Evolutionary conservation across 805 yeast genomes (phyloP).

Genomic region (Saturnispora quitensis): DNA sequence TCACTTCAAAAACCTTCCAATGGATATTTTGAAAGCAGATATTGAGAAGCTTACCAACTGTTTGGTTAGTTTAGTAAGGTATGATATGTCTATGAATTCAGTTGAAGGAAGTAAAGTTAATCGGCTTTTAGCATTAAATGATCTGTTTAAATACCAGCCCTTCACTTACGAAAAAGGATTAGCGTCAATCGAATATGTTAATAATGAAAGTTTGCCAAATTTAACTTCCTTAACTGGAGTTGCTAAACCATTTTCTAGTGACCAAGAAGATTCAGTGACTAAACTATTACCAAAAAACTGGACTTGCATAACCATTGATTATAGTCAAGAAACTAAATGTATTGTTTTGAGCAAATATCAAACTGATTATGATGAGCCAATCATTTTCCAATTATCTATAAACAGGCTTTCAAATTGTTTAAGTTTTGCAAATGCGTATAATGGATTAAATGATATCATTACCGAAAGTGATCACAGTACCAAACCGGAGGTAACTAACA

Average conservation of each 20-base stretch:
- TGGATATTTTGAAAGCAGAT: slow-evolving; percentile 5
- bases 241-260: no score
- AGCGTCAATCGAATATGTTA: slow-evolving; percentile 15
- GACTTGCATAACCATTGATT: slow-evolving; percentile 53
- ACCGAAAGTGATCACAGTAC: slow-evolving; percentile 54
- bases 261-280: slow-evolving; percentile 1
- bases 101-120: neutral
- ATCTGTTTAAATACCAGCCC: slow-evolving; percentile 6
- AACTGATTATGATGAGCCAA: slow-evolving; percentile 19
- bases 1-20: neutral
- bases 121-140: slow-evolving; percentile 1
- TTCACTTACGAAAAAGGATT: slow-evolving; percentile 13
- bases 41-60: slow-evolving; percentile 10
- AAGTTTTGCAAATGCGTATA: slow-evolving; percentile 37
- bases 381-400: slow-evolving; percentile 48
- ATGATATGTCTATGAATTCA: neutral
- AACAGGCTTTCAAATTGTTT: slow-evolving; percentile 39
- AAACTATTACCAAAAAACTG: slow-evolving; percentile 39
- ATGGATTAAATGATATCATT: slow-evolving; percentile 44
- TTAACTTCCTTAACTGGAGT: neutral
- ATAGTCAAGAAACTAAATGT: slow-evolving; percentile 49
- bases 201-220: slow-evolving; percentile 15
- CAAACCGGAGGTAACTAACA: slow-evolving; percentile 40
- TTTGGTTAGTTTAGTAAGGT: slow-evolving; percentile 7
- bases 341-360: slow-evolving; percentile 33